phyloP scores from a whole-genome alignment of 2,329 filamentous ascomycete genomes.

The Canariomyces notabilis region DNA sequence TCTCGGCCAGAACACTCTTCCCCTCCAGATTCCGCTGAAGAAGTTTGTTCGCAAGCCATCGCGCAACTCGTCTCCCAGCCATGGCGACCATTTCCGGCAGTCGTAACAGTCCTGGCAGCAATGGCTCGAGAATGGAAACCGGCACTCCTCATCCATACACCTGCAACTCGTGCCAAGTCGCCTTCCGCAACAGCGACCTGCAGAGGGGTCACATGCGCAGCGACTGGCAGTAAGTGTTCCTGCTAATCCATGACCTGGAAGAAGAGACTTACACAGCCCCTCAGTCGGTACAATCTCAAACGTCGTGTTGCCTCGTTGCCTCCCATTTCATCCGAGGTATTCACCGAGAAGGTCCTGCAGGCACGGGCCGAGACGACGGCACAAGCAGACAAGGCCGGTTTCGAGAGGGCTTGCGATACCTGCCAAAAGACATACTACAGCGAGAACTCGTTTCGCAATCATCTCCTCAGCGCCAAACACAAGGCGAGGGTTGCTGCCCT shows the following conservation, averaged over 20 bases:
- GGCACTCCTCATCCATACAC: constrained; percentile 77
- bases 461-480: constrained; percentile 87
- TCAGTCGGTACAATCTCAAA: constrained; percentile 90
- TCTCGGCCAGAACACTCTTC: no score
- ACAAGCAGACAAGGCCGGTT: constrained; percentile 81
- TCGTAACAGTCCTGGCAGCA: constrained; percentile 29
- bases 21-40: no score
- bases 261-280: constrained; percentile 16
- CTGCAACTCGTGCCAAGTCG: constrained; percentile 97
- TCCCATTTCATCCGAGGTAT: constrained; percentile 85
- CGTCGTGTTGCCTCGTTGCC: constrained; percentile 85
- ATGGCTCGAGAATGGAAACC: constrained; percentile 26
- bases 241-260: neutral
- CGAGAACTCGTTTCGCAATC: constrained; percentile 92
- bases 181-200: constrained; percentile 87
- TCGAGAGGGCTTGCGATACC: constrained; percentile 73
- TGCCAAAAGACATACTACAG: constrained; percentile 95
- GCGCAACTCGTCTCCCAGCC: neutral
- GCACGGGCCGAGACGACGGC: constrained; percentile 80
- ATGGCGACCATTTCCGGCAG: constrained; percentile 48
- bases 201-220: constrained; percentile 96
- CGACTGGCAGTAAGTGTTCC: constrained; percentile 83
- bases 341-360: constrained; percentile 91
- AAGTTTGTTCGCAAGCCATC: no score
- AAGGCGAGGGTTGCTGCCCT: constrained; percentile 58